These are phyloP conservation scores for Neonectria faginata DNA, from an alignment of 2,329 filamentous ascomycete genomes.

Conservation along the genomic window DNA sequence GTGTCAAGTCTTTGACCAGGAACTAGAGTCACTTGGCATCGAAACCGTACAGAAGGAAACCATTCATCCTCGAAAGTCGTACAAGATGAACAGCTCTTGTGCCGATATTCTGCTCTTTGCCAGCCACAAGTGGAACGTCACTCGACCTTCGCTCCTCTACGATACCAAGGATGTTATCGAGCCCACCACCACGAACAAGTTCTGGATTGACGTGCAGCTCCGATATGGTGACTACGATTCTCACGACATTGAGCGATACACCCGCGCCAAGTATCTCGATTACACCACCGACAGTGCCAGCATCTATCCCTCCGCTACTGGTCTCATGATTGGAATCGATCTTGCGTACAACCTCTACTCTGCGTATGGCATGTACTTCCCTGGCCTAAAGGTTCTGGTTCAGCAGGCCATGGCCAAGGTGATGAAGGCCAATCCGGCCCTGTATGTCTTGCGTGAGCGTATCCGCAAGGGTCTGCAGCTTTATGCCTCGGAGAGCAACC, in stretches of 20 bases:
- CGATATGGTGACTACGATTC: constrained; percentile 99
- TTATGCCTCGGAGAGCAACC: constrained; percentile 98
- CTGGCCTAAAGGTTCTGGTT: constrained; percentile 91
- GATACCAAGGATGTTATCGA: constrained; percentile 98
- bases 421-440: constrained; percentile 98
- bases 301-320: constrained; percentile 96
- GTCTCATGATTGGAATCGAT: constrained; percentile 97
- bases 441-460: constrained; percentile 96
- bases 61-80: constrained; percentile 98
- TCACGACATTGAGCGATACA: constrained; percentile 98
- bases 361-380: constrained; percentile 98
- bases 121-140: constrained; percentile 99
- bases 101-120: constrained; percentile 97
- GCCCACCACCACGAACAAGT: constrained; percentile 95
- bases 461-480: constrained; percentile 98
- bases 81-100: constrained; percentile 99
- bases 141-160: constrained; percentile 89
- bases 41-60: constrained; percentile 99
- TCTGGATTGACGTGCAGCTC: constrained; percentile 98
- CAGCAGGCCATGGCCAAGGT: constrained; percentile 99
- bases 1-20: constrained; percentile 98
- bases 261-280: constrained; percentile 96
- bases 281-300: constrained; percentile 99
- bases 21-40: constrained; percentile 93
- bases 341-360: constrained; percentile 98